Evolutionary conservation across 805 yeast genomes (phyloP).

Genomic region (Scheffersomyces coipomensis): DNA sequence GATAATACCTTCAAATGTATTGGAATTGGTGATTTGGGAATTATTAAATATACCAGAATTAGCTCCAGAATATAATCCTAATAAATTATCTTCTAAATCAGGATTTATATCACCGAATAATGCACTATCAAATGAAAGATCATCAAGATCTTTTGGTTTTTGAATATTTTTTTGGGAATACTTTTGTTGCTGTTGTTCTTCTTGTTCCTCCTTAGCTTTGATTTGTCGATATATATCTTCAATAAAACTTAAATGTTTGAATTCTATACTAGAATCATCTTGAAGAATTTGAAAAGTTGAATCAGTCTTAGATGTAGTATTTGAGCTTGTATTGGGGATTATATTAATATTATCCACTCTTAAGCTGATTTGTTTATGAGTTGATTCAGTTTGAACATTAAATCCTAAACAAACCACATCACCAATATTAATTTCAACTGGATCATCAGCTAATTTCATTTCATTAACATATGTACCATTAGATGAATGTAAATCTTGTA

Average conservation of each 20-base stretch:
- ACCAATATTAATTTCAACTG: slow-evolving; percentile 66
- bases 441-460: slow-evolving; percentile 59
- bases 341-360: slow-evolving; percentile 71
- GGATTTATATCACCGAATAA: slow-evolving; percentile 61
- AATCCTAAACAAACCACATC: slow-evolving; percentile 94
- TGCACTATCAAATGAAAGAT: slow-evolving; percentile 50
- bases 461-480: slow-evolving; percentile 94
- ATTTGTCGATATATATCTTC: slow-evolving; percentile 25
- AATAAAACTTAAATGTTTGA: slow-evolving; percentile 33
- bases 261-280: slow-evolving; percentile 7
- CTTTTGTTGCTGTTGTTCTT: slow-evolving; percentile 5
- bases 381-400: slow-evolving; percentile 66
- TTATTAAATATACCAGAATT: slow-evolving; percentile 58
- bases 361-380: slow-evolving; percentile 86
- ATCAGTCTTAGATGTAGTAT: slow-evolving; percentile 2
- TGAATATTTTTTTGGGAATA: slow-evolving; percentile 2
- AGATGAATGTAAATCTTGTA: slow-evolving; percentile 85
- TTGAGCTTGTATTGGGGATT: slow-evolving; percentile 27
- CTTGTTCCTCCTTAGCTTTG: slow-evolving; percentile 15
- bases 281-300: slow-evolving; percentile 1
- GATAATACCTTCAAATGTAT: slow-evolving; percentile 55
- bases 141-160: neutral
- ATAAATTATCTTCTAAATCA: slow-evolving; percentile 46
- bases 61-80: slow-evolving; percentile 47
- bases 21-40: slow-evolving; percentile 56